phyloP scores from a whole-genome alignment of 495 filamentous ascomycete species.

The Penicillium robsamsonii region DNA sequence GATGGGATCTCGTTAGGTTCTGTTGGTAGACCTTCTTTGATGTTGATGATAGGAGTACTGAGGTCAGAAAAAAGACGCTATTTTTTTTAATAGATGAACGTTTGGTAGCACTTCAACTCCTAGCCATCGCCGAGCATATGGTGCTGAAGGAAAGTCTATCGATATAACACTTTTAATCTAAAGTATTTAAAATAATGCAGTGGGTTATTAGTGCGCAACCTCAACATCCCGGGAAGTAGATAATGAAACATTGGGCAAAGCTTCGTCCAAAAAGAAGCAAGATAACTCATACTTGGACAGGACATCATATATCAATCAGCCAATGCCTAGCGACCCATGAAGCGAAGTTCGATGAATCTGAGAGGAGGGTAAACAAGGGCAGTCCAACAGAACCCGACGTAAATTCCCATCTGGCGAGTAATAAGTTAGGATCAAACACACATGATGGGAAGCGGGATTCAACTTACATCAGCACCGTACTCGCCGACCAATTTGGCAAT shows the following conservation, averaged over 20 bases:
- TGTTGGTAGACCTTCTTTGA: constrained; percentile 1
- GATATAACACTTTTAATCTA: constrained; percentile 1
- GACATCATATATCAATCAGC: neutral
- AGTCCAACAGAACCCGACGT: constrained; percentile 50
- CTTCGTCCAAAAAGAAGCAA: neutral
- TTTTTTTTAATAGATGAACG: neutral
- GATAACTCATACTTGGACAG: neutral
- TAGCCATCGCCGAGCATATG: no score
- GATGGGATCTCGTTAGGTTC: neutral
- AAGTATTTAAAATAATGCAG: neutral
- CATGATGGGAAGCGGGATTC: neutral
- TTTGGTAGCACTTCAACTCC: no score
- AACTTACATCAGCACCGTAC: constrained; percentile 58
- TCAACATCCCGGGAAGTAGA: neutral
- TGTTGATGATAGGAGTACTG: neutral
- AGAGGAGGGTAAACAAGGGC: constrained; percentile 50
- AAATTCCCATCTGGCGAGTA: constrained; percentile 46
- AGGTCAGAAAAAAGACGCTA: neutral
- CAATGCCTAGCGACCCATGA: constrained; percentile 41
- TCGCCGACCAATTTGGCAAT: constrained; percentile 55
- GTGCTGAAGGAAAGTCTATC: neutral
- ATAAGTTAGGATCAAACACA: constrained; percentile 7
- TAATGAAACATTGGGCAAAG: neutral
- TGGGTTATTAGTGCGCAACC: neutral
- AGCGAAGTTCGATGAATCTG: constrained; percentile 46